Base-by-base conservation (phyloP, 208 protist genomes). In the Wallacemonas rigidus region DNA sequence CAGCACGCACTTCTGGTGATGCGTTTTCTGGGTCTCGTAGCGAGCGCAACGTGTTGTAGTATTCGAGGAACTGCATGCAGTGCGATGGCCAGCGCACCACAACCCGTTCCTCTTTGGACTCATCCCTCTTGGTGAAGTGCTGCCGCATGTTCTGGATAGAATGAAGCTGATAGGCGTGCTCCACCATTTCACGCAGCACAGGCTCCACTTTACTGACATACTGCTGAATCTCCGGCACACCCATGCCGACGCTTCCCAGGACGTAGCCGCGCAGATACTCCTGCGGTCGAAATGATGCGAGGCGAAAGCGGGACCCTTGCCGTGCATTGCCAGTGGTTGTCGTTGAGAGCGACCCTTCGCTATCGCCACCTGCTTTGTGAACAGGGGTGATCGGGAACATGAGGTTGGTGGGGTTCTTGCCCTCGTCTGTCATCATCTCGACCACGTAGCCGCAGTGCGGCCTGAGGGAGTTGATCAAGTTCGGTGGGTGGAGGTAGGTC, bases 11-110 rank as follows among this genome's bases (percentile, higher is more conserved):
- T 48, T 90, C 78, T 51, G 72, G 12, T 53, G 83, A 47, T 48
- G 86, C 74, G 47, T 92, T 91, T 45, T 89, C 77, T 17, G 82
- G 83, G 74, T 92, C 85, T 62, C 94, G 81, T 43, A 95, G 68
- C 8, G 87, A 85, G 40, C 87, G 80, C 11, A 74, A 83, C 48
- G 86, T 88, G 73, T 94, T 94, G 79, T 91, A 86, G 78, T 93
- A 94, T 76, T 97, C 91, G 62, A 96, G 73, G 69, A 96, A 97
- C 72, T 97, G 93, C 82, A 97, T 82, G 40, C 94, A 61, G 58
- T 93, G 86, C 39, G 82, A 79, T 9, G 93, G 93, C 91, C 93
- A 97, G 15, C 79, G 80, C 56, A 92, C 67, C 26, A 97, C 84
- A 36, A 92, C 79, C 67, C 85, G 43, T 69, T 87, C 72, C 51